These are phyloP conservation scores for Aphanomyces astaci DNA, from an alignment of 352 stramenopile genomes.

Conservation along the genomic window DNA sequence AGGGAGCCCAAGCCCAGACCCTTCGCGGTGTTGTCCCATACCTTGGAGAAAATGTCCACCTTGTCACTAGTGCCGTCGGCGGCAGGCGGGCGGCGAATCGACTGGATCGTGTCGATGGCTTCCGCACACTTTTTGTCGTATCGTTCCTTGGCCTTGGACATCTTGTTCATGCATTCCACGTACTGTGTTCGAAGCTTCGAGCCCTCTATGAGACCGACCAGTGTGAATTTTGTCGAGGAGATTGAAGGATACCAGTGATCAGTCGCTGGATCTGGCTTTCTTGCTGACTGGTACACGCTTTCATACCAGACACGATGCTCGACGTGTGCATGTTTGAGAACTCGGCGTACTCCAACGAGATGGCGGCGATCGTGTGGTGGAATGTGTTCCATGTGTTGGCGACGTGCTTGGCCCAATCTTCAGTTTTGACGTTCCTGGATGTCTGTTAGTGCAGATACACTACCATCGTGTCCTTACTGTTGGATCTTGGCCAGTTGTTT, in stretches of 20 bases:
- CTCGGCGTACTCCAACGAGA: conserved; percentile 46
- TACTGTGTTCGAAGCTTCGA: conserved; percentile 39
- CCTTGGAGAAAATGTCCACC: conserved; percentile 66
- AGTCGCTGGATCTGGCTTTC: conserved; percentile 69
- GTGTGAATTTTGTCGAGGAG: neutral
- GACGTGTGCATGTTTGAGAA: conserved; percentile 59
- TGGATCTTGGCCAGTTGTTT: conserved; percentile 51
- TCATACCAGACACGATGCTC: conserved; percentile 44
- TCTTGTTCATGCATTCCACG: conserved; percentile 46
- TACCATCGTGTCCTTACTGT: conserved; percentile 32
- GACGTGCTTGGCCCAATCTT: conserved; percentile 66
- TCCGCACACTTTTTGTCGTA: conserved; percentile 70
- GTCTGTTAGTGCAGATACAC: neutral
- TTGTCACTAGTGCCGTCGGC: conserved; percentile 37
- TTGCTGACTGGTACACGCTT: conserved; percentile 63
- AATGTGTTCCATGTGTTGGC: conserved; percentile 47
- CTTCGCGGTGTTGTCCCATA: conserved; percentile 64
- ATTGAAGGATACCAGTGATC: conserved; percentile 54
- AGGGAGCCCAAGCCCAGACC: conserved; percentile 54
- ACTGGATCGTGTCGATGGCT: conserved; percentile 42
- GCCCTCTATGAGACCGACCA: neutral
- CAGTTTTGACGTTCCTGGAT: conserved; percentile 38
- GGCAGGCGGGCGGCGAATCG: conserved; percentile 8
- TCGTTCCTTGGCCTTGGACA: conserved; percentile 67
- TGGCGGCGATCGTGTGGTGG: conserved; percentile 42